phyloP scores from a whole-genome alignment of 345 rosid species.

The Gossypium longicalyx region DNA sequence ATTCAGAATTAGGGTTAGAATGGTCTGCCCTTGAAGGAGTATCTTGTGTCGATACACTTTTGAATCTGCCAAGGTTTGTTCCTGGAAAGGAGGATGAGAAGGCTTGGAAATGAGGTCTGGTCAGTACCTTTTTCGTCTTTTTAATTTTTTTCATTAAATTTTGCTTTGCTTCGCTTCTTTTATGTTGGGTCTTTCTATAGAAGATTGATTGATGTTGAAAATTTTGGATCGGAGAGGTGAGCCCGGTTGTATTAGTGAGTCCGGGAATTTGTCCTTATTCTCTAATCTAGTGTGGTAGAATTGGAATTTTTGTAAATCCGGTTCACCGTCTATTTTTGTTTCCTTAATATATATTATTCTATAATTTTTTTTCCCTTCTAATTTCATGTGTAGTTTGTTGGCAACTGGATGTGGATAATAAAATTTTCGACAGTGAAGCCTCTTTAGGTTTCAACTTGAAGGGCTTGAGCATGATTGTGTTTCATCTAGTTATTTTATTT shows the following conservation, averaged over 20 bases:
- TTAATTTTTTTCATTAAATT: neutral
- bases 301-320: constrained; percentile 43
- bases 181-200: neutral
- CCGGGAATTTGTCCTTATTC: constrained; percentile 49
- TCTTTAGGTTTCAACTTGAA: neutral
- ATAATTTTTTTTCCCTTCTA: neutral
- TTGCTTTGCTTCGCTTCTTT: neutral
- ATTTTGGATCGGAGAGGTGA: constrained; percentile 43
- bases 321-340: neutral
- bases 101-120: neutral
- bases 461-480: neutral
- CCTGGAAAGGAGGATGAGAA: constrained; percentile 47
- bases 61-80: constrained; percentile 71
- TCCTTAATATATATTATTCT: neutral
- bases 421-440: neutral
- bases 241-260: constrained; percentile 64
- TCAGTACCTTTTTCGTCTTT: neutral
- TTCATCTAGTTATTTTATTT: too few relatives aligned
- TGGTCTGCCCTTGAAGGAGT: constrained; percentile 98
- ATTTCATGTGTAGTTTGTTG: constrained; percentile 3
- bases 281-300: constrained; percentile 30
- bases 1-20: constrained; percentile 45
- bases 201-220: constrained; percentile 16
- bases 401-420: constrained; percentile 8
- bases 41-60: constrained; percentile 77